Evolutionary conservation across 1,284 basidiomycete species (phyloP).

Genomic region (Cutaneotrichosporon dermatis): DNA sequence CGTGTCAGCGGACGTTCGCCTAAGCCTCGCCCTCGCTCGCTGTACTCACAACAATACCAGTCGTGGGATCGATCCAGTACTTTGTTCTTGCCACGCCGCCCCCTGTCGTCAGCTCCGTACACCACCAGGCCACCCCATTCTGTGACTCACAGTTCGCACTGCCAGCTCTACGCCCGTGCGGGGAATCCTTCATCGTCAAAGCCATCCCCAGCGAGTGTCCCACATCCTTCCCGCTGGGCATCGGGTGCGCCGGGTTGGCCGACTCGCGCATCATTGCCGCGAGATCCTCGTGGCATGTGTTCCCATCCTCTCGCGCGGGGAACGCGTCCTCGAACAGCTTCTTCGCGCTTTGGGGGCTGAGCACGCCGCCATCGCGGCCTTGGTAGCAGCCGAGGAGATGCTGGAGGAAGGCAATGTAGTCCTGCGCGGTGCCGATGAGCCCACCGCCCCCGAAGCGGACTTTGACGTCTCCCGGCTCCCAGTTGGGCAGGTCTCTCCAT

Average conservation of each 20-base stretch:
- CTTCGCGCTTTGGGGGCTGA: neutral
- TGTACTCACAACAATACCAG: slow-evolving; percentile 18
- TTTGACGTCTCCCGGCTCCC: slow-evolving; percentile 6
- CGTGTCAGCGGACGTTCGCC: neutral
- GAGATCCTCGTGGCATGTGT: slow-evolving; percentile 11
- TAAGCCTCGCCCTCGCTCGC: neutral
- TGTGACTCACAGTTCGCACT: slow-evolving; percentile 19
- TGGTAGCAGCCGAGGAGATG: slow-evolving; percentile 4
- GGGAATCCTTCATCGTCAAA: slow-evolving; percentile 12
- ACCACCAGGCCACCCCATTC: neutral
- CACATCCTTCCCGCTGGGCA: neutral
- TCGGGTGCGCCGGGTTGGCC: neutral
- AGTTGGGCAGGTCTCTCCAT: slow-evolving; percentile 1
- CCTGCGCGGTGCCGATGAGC: slow-evolving; percentile 31
- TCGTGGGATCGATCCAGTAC: slow-evolving; percentile 33
- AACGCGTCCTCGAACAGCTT: slow-evolving; percentile 26
- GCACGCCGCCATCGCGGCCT: neutral
- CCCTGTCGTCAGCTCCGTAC: slow-evolving; percentile 10
- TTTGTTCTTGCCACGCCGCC: slow-evolving; percentile 22
- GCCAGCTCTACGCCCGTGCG: slow-evolving; percentile 19
- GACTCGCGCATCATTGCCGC: slow-evolving; percentile 5
- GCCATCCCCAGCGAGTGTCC: slow-evolving; percentile 15
- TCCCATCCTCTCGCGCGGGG: slow-evolving; percentile 3
- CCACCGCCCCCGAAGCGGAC: slow-evolving; percentile 30
- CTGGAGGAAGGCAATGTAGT: slow-evolving; percentile 32